Evolutionary conservation across 495 filamentous ascomycete genomes (phyloP).

Genomic region (Penicillium malachiteum): DNA sequence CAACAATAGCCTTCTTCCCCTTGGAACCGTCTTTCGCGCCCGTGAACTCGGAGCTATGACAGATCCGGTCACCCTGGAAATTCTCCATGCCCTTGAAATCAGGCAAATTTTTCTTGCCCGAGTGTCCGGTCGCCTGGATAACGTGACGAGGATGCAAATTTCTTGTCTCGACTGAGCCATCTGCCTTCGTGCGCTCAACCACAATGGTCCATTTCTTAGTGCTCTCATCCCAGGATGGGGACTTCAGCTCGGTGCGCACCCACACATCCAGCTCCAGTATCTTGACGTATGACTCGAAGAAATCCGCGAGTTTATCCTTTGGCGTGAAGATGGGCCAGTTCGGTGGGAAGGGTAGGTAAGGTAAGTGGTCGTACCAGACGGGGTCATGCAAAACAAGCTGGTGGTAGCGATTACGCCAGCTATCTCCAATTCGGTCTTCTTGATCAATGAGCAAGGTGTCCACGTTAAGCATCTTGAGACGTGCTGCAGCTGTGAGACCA

Average conservation of each 20-base stretch:
- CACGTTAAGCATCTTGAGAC: conserved; percentile 70
- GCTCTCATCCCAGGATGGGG: conserved; percentile 51
- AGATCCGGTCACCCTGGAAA: conserved; percentile 55
- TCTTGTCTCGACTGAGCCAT: conserved; percentile 52
- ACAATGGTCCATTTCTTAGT: conserved; percentile 61
- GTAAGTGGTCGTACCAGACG: conserved; percentile 74
- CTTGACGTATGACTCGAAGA: conserved; percentile 72
- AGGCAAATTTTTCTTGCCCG: conserved; percentile 67
- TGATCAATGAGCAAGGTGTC: conserved; percentile 64
- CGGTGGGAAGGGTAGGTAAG: conserved; percentile 67
- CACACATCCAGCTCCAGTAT: conserved; percentile 77
- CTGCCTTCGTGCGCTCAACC: conserved; percentile 47
- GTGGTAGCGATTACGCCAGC: conserved; percentile 68
- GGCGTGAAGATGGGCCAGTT: conserved; percentile 70
- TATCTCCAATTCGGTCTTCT: conserved; percentile 68
- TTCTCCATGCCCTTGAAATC: conserved; percentile 57
- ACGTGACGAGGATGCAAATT: conserved; percentile 65
- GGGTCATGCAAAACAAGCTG: conserved; percentile 71
- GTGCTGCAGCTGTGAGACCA: conserved; percentile 62
- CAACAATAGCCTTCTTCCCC: conserved; percentile 68
- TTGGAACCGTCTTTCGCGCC: conserved; percentile 50
- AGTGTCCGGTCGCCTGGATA: conserved; percentile 70
- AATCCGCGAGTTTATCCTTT: conserved; percentile 79
- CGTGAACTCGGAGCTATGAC: conserved; percentile 69
- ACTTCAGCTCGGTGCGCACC: conserved; percentile 55